Conservation (phyloP, 2,329 filamentous ascomycete species). For the Paecilomyces variotii region DNA sequence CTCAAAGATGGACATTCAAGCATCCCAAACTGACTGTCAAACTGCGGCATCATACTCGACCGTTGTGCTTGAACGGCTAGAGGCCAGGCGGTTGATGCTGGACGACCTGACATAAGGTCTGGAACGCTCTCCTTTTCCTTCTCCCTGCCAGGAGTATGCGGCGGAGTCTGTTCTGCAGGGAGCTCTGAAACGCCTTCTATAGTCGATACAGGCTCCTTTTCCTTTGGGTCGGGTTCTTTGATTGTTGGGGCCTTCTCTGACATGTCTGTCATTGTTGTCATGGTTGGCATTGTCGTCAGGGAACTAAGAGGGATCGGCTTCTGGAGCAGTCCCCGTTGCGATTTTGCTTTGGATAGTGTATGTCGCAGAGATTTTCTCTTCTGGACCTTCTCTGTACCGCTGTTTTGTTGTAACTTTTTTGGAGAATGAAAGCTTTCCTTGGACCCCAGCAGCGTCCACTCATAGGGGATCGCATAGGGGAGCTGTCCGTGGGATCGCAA, state of each 20-base stretch:
- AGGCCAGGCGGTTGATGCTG: slow-evolving; percentile 24
- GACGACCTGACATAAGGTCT: slow-evolving; percentile 8
- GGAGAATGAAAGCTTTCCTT: slow-evolving; percentile 19
- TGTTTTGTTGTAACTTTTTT: slow-evolving; percentile 13
- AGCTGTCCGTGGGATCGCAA: slow-evolving; percentile 26
- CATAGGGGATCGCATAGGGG: slow-evolving; percentile 24
- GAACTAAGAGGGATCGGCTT: slow-evolving; percentile 21
- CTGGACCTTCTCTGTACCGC: slow-evolving; percentile 15
- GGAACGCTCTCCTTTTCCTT: slow-evolving; percentile 10
- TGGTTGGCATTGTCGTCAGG: slow-evolving; percentile 24
- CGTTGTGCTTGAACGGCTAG: slow-evolving; percentile 16
- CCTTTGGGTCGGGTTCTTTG: slow-evolving; percentile 14
- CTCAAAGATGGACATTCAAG: slow-evolving; percentile 16
- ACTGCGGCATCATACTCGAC: slow-evolving; percentile 15
- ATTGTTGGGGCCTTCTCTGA: slow-evolving; percentile 13
- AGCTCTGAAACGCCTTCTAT: slow-evolving; percentile 26
- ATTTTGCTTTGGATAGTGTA: slow-evolving; percentile 27
- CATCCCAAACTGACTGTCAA: slow-evolving; percentile 14
- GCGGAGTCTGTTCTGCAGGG: slow-evolving; percentile 29
- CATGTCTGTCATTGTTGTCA: slow-evolving; percentile 18
- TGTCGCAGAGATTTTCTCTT: slow-evolving; percentile 24
- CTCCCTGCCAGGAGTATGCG: slow-evolving; percentile 27
- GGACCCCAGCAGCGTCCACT: slow-evolving; percentile 28
- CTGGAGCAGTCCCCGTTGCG: slow-evolving; percentile 20
- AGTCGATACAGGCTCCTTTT: slow-evolving; percentile 25